A percentile compares a stretch with the other conserved stretches of the same genome.
These are phyloP conservation scores for Oryza coarctata DNA, from an alignment of 176 grass and related monocot genomes.

Conservation along the genomic window DNA sequence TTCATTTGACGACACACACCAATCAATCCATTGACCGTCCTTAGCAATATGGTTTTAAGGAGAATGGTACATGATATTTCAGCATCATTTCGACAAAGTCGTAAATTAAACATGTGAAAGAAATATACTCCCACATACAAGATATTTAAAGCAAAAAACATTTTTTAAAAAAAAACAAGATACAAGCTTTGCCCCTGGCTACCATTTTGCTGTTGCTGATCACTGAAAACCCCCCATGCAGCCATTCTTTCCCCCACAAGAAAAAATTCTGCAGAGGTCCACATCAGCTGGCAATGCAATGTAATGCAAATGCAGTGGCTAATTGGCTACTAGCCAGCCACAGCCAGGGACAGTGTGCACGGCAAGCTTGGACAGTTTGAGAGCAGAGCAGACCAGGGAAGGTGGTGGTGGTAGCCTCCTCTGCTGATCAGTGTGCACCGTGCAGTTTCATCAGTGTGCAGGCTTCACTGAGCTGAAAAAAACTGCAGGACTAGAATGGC, in stretches of 20 bases:
- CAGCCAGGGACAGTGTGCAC: too few species aligned
- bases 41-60: too few species aligned
- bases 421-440: background rate
- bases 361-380: background rate
- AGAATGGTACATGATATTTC: too few species aligned
- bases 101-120: too few species aligned
- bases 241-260: background rate
- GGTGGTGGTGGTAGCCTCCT: constrained; percentile 32
- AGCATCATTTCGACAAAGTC: too few species aligned
- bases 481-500: constrained; percentile 30
- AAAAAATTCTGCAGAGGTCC: background rate
- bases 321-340: too few species aligned
- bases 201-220: background rate
- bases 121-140: too few species aligned
- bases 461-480: background rate
- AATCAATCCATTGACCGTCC: too few species aligned
- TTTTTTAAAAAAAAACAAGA: background rate
- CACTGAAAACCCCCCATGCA: background rate
- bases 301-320: too few species aligned
- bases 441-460: background rate
- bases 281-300: too few species aligned
- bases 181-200: background rate
- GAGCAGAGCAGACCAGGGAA: background rate
- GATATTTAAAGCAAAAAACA: background rate
- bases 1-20: too few species aligned